Percentiles rank a stretch among this genome's conserved stretches.
Conservation (phyloP, 345 rosid species). For the Fremontodendron californicum region DNA sequence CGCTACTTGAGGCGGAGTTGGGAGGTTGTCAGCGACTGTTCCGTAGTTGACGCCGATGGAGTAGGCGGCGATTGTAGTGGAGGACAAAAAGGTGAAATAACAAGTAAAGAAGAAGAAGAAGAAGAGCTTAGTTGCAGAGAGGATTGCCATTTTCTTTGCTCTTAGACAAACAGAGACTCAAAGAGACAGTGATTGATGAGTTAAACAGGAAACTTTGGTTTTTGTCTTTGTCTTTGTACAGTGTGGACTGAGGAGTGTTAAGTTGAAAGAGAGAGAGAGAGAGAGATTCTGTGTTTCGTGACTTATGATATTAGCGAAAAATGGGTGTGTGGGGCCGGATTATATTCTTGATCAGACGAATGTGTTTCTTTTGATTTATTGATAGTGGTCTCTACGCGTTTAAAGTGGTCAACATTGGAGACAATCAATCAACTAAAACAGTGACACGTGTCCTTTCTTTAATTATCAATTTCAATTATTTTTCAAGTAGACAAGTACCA, state of each 20-base stretch:
- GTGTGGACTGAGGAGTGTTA: background rate
- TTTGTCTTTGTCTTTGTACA: background rate
- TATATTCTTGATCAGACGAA: background rate
- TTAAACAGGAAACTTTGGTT: background rate
- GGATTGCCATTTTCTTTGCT: conserved; percentile 19
- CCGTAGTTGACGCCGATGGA: conserved; percentile 87
- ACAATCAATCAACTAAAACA: background rate
- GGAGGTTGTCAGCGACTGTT: conserved; percentile 73
- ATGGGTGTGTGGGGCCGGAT: background rate
- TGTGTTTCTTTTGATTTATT: background rate
- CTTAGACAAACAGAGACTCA: background rate
- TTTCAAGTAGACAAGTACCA: background rate
- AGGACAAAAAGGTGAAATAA: conserved; percentile 12
- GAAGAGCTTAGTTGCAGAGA: background rate
- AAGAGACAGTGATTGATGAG: background rate
- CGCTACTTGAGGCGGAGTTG: conserved; percentile 62
- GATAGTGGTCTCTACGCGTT: background rate
- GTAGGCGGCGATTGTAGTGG: conserved; percentile 30
- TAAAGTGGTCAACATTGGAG: background rate
- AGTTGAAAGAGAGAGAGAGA: background rate
- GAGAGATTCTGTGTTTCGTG: background rate
- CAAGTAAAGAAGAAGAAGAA: conserved; percentile 18
- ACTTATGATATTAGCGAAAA: background rate
- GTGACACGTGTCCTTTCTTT: background rate
- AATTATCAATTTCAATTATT: background rate